Evolutionary conservation across 23 red algal species (phyloP), one percentile per base, ranked within the genome.

Genomic region (Gracilaria caudata): DNA sequence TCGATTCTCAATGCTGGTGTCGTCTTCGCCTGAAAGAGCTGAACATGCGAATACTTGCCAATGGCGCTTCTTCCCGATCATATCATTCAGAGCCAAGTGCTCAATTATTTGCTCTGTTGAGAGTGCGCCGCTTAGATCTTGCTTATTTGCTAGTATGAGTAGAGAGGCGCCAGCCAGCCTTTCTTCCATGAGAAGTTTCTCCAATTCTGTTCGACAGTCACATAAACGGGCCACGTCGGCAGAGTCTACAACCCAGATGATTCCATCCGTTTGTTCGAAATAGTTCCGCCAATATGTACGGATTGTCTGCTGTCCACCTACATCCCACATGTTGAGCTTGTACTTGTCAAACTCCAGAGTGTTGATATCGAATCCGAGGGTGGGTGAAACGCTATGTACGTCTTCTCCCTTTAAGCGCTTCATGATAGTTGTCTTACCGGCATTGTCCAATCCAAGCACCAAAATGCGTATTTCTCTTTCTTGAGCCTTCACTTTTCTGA

Each of bases 201-300:
- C 82, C 43, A 99, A 78, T 57, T 96, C 93, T 51, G 25, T 23
- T 23, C 87, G 70, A 51, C 85, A 89, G 25, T 86, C 88, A 19
- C 37, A 63, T 36, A 95, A 65, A 4, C 97, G 89, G 3, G 38
- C 37, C 17, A 70, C 78, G 71, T 95, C 93, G 3, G 97, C 93
- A 17, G 92, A 88, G 74, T 99, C 97, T 3, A 99, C 92, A 9
- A 99, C 97, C 90, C 93, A 99, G 2, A 99, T 86, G 26, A 99
- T 80, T 43, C 87, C 97, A 73, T 99, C 97, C 0, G 97, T 99
- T 51, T 83, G 79, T 51, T 99, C 97, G 90, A 99, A 99, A 51
- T 99, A 99, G 86, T 99, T 99, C 51, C 88, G 45, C 97, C 97
- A 99, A 51, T 96, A 99, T 7, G 97, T 74, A 14, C 97, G 93